A percentile compares a stretch with the other conserved stretches of the same genome.
Evolutionary conservation across 345 rosid genomes (phyloP).

Genomic region (Eucalyptus tenuipes): DNA sequence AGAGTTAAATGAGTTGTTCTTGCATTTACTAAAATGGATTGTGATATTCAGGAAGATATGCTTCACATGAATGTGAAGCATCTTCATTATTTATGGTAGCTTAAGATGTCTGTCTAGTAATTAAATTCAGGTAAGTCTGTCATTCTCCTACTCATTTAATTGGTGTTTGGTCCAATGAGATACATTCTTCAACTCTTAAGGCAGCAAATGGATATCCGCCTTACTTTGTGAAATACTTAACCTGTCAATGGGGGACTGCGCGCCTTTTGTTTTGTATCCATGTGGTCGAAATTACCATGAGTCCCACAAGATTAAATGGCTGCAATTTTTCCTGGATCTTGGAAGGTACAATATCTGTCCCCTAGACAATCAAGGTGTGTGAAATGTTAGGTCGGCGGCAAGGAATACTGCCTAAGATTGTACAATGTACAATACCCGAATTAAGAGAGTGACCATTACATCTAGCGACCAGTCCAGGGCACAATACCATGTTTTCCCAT

Average conservation of each 20-base stretch:
- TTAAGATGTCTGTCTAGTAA: background rate
- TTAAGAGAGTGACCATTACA: background rate
- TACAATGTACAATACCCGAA: background rate
- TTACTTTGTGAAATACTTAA: background rate
- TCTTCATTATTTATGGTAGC: background rate
- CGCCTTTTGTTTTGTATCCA: background rate
- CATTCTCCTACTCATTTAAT: background rate
- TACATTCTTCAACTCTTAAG: background rate
- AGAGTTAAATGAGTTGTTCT: background rate
- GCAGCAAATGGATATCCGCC: background rate
- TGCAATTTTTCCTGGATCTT: background rate
- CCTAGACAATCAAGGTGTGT: background rate
- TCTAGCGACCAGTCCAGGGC: background rate
- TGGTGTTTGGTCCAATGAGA: background rate
- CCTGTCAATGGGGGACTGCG: background rate
- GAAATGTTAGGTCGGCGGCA: background rate
- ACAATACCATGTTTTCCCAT: background rate
- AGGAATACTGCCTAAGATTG: background rate
- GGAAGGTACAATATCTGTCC: background rate
- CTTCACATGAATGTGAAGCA: background rate
- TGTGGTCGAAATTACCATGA: background rate
- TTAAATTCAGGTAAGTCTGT: background rate
- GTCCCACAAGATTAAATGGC: background rate
- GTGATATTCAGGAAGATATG: background rate
- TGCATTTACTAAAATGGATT: background rate